Conservation (phyloP, 371 early-diverging fungal genomes). For the Rhizopus microsporus region DNA sequence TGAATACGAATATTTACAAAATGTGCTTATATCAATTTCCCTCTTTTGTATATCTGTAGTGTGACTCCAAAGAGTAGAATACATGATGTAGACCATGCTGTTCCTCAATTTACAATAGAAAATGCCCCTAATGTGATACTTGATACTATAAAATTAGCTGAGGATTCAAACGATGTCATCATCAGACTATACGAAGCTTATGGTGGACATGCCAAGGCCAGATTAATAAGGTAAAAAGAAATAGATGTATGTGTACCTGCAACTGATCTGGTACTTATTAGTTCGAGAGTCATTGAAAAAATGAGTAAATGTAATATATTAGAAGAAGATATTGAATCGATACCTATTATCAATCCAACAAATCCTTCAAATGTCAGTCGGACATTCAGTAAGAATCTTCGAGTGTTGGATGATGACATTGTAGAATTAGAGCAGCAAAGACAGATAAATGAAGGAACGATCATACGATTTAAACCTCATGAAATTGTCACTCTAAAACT, state of each 20-base stretch:
- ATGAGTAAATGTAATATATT: constrained; percentile 75
- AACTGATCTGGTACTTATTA: constrained; percentile 10
- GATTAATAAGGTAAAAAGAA: constrained; percentile 52
- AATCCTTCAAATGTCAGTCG: constrained; percentile 19
- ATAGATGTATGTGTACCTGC: not conserved
- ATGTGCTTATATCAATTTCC: not conserved
- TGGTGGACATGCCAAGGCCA: constrained; percentile 77
- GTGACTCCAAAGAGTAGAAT: constrained; percentile 16
- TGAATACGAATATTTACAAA: not conserved
- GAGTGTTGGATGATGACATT: constrained; percentile 43
- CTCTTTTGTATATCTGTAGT: constrained; percentile 4
- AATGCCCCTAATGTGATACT: constrained; percentile 75
- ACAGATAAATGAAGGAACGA: constrained; percentile 35
- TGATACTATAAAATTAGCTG: constrained; percentile 84
- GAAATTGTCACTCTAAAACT: constrained; percentile 64
- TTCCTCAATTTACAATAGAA: constrained; percentile 60
- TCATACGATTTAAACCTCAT: constrained; percentile 60
- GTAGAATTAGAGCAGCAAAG: constrained; percentile 36
- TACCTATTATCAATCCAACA: constrained; percentile 17
- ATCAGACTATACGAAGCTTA: constrained; percentile 85
- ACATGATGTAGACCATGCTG: constrained; percentile 7
- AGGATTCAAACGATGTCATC: constrained; percentile 71
- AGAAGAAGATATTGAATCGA: constrained; percentile 62
- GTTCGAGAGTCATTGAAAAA: constrained; percentile 47
- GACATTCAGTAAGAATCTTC: constrained; percentile 41